Evolutionary conservation across 352 stramenopile species (phyloP), one percentile per base, ranked within the genome.

Genomic region (Peronosclerospora sorghi): DNA sequence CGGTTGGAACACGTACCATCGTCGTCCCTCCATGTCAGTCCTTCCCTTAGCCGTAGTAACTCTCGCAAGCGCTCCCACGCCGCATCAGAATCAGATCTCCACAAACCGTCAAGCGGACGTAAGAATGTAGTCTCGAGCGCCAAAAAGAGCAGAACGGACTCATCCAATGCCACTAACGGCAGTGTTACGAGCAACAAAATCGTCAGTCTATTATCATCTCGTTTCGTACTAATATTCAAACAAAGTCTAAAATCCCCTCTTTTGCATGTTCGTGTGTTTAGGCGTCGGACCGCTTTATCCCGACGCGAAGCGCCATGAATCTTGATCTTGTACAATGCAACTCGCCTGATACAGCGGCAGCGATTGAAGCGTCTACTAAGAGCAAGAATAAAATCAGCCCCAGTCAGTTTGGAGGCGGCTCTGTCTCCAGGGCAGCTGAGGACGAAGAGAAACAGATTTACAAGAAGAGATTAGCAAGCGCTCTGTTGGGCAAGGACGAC

Each of bases 241-340:
- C 26, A 19, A 9, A 42, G 15, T 41, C 37, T 45, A 54, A 55
- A 41, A 19, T 29, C 6, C 20, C 34, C 38, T 47, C 10, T 51
- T 54, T 24, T 35, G 15, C 45, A 36, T 42, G 2, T 26, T 41
- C 36, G 44, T 42, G 13, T 45, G 10, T 55, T 30, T 51, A 83
- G 56, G 55, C 64, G 18, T 69, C 67, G 8, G 79, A 92, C 49
- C 70, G 79, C 28, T 92, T 89, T 56, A 92, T 92, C 41, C 79
- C 79, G 20, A 92, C 84, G 49, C 75, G 79, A 1, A 84, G 76
- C 38, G 79, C 79, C 24, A 92, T 89, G 79, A 87, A 88, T 62
- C 68, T 92, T 54, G 77, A 89, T 35, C 52, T 83, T 27, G 73
- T 73, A 38, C 73, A 86, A 49, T 86, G 73, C 43, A 73, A 73